Evolutionary conservation across 306 rosid genomes (phyloP), one percentile per base, ranked within the genome.

Genomic region (Rubus idaeus): DNA sequence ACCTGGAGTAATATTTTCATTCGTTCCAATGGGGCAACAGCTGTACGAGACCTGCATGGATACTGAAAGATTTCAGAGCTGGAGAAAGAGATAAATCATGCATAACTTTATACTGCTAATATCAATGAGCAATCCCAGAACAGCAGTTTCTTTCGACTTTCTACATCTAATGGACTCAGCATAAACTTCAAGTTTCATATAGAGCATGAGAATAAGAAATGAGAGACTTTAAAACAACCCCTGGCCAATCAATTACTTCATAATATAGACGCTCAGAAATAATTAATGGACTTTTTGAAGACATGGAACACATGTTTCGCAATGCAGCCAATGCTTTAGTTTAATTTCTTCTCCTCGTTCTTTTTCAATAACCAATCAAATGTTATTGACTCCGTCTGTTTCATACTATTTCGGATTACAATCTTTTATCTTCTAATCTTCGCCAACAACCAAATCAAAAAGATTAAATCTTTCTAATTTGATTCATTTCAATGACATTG

Each of bases 1-100:
- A 96, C 99, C 99, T 96, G 99, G 18, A 96, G 87, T 86, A 96
- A 89, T 80, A 96, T 96, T 85, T 96, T 96, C 90, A 96, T 71
- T 56, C 99, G 90, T 79, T 96, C 99, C 78, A 96, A 83, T 12
- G 99, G 99, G 77, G 99, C 99, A 83, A 96, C 99, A 23, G 98
- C 99, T 1, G 99, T 96, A 51, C 99, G 96, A 70, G 99, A 96
- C 83, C 99, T 96, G 93, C 82, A 82, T 26, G 11, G 44, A 66
- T 37, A 81, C 69, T 21, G 68, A 56, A 61, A 21, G 3, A 62
- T 39, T 10, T 75, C 60, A 61, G 55, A 14, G 3, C 41, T 72
- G 9, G 6, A 72, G 13, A 49, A 11, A 50, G n/a, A 46, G 1
- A 68, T 45, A 49, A 47, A n/a, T 44, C 18, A 53, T 18, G 75